phyloP scores from a whole-genome alignment of 495 filamentous ascomycete species.

The Penicillium paradoxum region DNA sequence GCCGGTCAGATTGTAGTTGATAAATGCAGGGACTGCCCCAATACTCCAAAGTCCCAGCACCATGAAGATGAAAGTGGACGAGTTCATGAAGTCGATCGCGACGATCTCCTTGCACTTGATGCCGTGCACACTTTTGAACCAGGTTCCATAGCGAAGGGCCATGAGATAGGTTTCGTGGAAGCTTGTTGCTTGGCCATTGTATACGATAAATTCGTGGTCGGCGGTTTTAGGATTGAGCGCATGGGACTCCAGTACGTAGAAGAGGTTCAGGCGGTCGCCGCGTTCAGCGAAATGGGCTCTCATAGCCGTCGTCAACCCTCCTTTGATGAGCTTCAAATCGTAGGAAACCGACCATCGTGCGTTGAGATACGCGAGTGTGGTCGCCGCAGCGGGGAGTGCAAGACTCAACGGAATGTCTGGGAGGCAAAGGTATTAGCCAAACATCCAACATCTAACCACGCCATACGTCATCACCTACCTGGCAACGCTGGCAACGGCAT shows the following conservation, averaged over 20 bases:
- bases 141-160: constrained; percentile 72
- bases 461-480: constrained; percentile 3
- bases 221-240: constrained; percentile 55
- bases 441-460: neutral
- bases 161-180: constrained; percentile 76
- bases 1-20: constrained; percentile 86
- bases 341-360: constrained; percentile 63
- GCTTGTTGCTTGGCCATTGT: constrained; percentile 70
- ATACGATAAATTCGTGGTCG: constrained; percentile 62
- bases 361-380: constrained; percentile 75
- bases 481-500: constrained; percentile 9
- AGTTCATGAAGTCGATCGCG: constrained; percentile 86
- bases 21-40: constrained; percentile 83
- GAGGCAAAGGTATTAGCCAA: neutral
- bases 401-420: constrained; percentile 44
- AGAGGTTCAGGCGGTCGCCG: constrained; percentile 62
- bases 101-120: constrained; percentile 77
- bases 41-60: constrained; percentile 83
- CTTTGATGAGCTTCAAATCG: constrained; percentile 55
- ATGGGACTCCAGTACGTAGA: constrained; percentile 71
- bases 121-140: constrained; percentile 66
- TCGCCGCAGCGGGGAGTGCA: constrained; percentile 59
- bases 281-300: constrained; percentile 40
- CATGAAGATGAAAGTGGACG: constrained; percentile 75
- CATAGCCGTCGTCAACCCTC: constrained; percentile 41